Percentiles rank a stretch among this genome's conserved stretches.
Evolutionary conservation across 768 basidiomycete species (phyloP).

Genomic region (Udeniomyces megalosporus): DNA sequence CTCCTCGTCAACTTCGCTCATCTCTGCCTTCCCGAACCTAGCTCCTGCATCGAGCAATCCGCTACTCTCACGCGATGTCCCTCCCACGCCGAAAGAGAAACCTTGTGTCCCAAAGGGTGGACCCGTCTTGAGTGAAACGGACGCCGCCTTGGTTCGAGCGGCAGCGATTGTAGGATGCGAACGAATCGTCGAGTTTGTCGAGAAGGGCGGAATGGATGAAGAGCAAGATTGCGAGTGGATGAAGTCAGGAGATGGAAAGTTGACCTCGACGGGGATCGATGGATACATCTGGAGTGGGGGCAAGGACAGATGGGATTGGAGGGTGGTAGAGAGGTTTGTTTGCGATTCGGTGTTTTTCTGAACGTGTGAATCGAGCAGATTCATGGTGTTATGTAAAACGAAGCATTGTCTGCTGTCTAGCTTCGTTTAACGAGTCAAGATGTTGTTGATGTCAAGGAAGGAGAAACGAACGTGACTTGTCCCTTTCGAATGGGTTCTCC

Average conservation of each 20-base stretch:
- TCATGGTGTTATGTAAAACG: not conserved
- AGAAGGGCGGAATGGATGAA: constrained; percentile 24
- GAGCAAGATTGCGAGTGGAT: constrained; percentile 31
- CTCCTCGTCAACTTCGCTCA: constrained; percentile 38
- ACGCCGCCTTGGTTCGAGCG: constrained; percentile 58
- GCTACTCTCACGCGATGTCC: constrained; percentile 30
- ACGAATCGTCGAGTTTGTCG: constrained; percentile 44
- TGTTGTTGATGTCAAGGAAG: too few relatives aligned
- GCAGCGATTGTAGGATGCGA: constrained; percentile 68
- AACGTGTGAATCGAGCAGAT: not conserved
- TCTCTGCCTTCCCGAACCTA: not conserved
- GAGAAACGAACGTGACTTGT: too few relatives aligned
- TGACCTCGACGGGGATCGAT: constrained; percentile 49
- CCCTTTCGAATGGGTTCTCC: too few relatives aligned
- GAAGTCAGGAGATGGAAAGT: constrained; percentile 34
- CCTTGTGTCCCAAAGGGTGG: constrained; percentile 32
- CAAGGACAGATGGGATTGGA: constrained; percentile 59
- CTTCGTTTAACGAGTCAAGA: too few relatives aligned
- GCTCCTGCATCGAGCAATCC: not conserved
- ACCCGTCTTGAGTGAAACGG: constrained; percentile 42
- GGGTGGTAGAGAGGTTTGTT: constrained; percentile 49
- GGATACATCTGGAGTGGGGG: constrained; percentile 71
- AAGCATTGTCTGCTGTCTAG: too few relatives aligned
- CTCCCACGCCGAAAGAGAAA: constrained; percentile 27
- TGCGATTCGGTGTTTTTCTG: constrained; percentile 54